Conservation (phyloP, 208 protist genomes). For the Spongospora subterranea region DNA sequence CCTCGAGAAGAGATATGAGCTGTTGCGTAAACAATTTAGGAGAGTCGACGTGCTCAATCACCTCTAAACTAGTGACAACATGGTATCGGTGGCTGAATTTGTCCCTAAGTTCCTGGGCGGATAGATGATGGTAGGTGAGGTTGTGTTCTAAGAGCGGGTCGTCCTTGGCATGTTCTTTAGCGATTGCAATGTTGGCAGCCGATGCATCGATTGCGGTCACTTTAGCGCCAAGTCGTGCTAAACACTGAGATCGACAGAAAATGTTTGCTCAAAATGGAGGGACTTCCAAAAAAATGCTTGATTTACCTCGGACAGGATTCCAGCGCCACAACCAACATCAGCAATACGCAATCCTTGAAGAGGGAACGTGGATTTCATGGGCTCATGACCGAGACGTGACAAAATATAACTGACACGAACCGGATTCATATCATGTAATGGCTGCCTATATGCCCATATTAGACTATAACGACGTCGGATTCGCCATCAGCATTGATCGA, state of each 20-base stretch:
- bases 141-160: conserved; percentile 6
- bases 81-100: background rate
- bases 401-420: background rate
- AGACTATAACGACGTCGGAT: background rate
- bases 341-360: background rate
- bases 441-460: background rate
- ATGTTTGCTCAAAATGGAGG: background rate
- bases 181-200: background rate
- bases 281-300: background rate
- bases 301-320: conserved; percentile 24
- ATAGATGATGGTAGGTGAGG: background rate
- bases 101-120: background rate
- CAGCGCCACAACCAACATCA: conserved; percentile 36
- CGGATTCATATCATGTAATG: conserved; percentile 5
- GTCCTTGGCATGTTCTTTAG: background rate
- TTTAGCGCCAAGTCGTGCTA: conserved; percentile 11
- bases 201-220: background rate
- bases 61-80: conserved; percentile 26
- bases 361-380: background rate
- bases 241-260: conserved; percentile 9
- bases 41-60: background rate
- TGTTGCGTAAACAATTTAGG: background rate
- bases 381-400: background rate
- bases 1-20: background rate
- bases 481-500: background rate